phyloP scores from a whole-genome alignment of 1,284 basidiomycete genomes.

The Leccinum fallax region DNA sequence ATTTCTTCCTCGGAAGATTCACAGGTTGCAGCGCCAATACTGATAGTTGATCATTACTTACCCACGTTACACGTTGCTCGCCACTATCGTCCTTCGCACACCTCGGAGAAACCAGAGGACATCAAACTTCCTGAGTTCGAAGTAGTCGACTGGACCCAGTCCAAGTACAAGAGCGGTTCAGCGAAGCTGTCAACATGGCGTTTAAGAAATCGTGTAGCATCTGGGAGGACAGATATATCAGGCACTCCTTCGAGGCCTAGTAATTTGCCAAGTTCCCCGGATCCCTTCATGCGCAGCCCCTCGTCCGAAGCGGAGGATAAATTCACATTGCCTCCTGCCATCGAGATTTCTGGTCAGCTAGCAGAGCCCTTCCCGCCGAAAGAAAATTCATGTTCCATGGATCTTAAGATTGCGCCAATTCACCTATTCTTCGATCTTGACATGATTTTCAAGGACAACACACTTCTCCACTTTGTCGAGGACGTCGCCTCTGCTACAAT shows the following conservation, averaged over 20 bases:
- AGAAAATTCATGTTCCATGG: constrained; percentile 23
- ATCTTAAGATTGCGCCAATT: constrained; percentile 55
- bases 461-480: constrained; percentile 32
- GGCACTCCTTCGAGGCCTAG: constrained; percentile 20
- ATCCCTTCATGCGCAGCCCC: constrained; percentile 26
- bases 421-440: constrained; percentile 79
- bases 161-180: constrained; percentile 42
- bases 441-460: constrained; percentile 41
- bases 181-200: constrained; percentile 66
- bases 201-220: constrained; percentile 34
- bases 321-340: constrained; percentile 12
- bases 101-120: constrained; percentile 24
- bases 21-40: constrained; percentile 53
- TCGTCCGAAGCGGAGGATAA: constrained; percentile 21
- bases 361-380: background rate
- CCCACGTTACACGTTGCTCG: constrained; percentile 47
- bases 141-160: constrained; percentile 63
- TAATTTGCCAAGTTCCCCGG: constrained; percentile 26
- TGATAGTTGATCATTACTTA: constrained; percentile 65
- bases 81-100: constrained; percentile 45
- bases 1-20: constrained; percentile 25
- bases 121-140: constrained; percentile 54
- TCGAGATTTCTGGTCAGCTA: constrained; percentile 22
- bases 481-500: constrained; percentile 24
- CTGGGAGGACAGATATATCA: constrained; percentile 16